phyloP scores from a whole-genome alignment of 75 land plant species.

The Pinus tabuliformis region DNA sequence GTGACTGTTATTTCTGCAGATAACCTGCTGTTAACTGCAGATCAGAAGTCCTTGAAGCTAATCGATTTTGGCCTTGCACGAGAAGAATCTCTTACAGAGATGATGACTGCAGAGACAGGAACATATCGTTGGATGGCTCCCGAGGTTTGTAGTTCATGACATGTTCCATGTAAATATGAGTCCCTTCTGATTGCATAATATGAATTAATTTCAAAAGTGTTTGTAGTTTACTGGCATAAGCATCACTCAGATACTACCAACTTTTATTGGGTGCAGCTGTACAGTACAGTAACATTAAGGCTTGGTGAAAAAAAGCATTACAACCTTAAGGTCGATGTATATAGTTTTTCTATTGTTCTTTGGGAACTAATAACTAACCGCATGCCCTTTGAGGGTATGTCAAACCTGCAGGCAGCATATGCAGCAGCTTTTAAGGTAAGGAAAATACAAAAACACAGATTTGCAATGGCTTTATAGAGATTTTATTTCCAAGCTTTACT shows the following conservation, averaged over 20 bases:
- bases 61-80: conserved; percentile 94
- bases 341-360: conserved; percentile 95
- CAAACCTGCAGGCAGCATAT: conserved; percentile 96
- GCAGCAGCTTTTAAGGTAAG: conserved; percentile 95
- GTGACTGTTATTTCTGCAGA: conserved; percentile 38
- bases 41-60: conserved; percentile 81
- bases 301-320: conserved; percentile 98
- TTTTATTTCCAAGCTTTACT: neutral
- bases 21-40: conserved; percentile 81
- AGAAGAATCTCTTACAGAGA: conserved; percentile 89
- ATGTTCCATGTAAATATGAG: neutral
- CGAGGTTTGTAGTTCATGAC: conserved; percentile 41
- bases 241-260: neutral
- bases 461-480: neutral
- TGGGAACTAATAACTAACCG: conserved; percentile 96
- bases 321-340: conserved; percentile 95
- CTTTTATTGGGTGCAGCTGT: conserved; percentile 29
- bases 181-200: neutral
- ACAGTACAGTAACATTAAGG: conserved; percentile 91
- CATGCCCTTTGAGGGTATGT: conserved; percentile 98
- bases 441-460: neutral
- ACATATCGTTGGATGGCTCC: conserved; percentile 99
- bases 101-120: conserved; percentile 99
- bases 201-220: neutral
- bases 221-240: neutral